phyloP scores from a whole-genome alignment of 768 basidiomycete genomes.

The Pisolithus microcarpus region DNA sequence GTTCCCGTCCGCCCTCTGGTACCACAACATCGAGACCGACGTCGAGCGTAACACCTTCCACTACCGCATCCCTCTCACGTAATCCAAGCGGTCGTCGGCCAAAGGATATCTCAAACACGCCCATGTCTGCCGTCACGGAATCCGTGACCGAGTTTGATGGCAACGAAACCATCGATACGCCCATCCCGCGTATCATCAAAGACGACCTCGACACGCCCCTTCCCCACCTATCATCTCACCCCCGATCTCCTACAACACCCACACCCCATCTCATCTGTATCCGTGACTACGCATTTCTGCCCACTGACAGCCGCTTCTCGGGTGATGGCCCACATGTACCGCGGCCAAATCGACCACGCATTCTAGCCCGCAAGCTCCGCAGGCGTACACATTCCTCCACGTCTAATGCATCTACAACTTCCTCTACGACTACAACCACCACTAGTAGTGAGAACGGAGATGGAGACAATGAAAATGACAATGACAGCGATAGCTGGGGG shows the following conservation, averaged over 20 bases:
- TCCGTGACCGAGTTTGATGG: neutral
- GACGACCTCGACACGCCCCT: too few relatives aligned
- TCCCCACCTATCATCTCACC: too few relatives aligned
- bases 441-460: too few relatives aligned
- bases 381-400: slow-evolving; percentile 13
- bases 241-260: too few relatives aligned
- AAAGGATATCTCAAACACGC: slow-evolving; percentile 5
- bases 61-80: slow-evolving; percentile 5
- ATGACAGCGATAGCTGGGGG: slow-evolving; percentile 15
- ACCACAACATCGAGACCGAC: slow-evolving; percentile 17
- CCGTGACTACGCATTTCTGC: slow-evolving; percentile 43
- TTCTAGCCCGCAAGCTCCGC: slow-evolving; percentile 25
- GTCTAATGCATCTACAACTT: slow-evolving; percentile 15
- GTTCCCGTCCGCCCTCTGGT: slow-evolving; percentile 16
- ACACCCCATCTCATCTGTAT: slow-evolving; percentile 30
- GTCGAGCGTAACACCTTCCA: slow-evolving; percentile 4
- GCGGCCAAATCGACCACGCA: slow-evolving; percentile 28
- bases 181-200: neutral
- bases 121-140: slow-evolving; percentile 11
- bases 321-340: slow-evolving; percentile 38
- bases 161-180: neutral
- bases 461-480: slow-evolving; percentile 11
- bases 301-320: slow-evolving; percentile 36
- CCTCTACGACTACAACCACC: neutral
- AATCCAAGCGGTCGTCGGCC: slow-evolving; percentile 14